Percentiles rank a stretch among this genome's conserved stretches.
Evolutionary conservation across 176 grass and related monocot species (phyloP).

Genomic region (Musa acuminata): DNA sequence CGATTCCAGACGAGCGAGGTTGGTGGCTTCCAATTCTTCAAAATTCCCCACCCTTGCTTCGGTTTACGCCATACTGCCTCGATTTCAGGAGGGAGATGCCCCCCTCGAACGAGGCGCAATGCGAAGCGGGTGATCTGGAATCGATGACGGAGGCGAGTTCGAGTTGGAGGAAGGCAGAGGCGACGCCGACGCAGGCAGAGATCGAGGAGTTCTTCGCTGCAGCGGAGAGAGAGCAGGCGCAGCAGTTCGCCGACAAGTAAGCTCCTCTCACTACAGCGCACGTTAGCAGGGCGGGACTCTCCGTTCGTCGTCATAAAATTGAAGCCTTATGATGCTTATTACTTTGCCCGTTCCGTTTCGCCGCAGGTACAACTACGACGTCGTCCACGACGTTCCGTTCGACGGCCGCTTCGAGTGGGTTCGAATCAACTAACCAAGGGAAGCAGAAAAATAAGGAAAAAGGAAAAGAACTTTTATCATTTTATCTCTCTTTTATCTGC

Average conservation of each 20-base stretch:
- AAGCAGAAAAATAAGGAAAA: not conserved
- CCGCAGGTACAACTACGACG: conserved; percentile 27
- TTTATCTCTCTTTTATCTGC: not conserved
- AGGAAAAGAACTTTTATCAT: not conserved
- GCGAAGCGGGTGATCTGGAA: not conserved
- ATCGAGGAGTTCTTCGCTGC: conserved; percentile 22
- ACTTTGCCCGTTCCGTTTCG: not conserved
- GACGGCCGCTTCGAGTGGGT: conserved; percentile 25
- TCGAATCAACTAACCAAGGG: not conserved
- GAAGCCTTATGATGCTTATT: too few species aligned
- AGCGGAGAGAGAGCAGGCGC: conserved; percentile 6
- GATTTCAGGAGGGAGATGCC: conserved; percentile 10
- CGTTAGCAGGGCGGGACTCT: not conserved
- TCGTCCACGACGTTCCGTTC: conserved; percentile 25
- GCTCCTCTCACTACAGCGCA: not conserved
- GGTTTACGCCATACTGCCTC: too few species aligned
- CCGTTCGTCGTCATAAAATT: not conserved
- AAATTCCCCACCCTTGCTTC: not conserved
- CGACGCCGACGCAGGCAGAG: conserved; percentile 4
- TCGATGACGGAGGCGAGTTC: not conserved
- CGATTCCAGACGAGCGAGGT: conserved; percentile 10
- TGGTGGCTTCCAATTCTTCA: not conserved
- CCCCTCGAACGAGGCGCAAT: not conserved
- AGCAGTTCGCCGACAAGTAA: conserved; percentile 16
- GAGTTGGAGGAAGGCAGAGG: not conserved